phyloP scores from a whole-genome alignment of 768 basidiomycete species.

The Collybia mongolica region DNA sequence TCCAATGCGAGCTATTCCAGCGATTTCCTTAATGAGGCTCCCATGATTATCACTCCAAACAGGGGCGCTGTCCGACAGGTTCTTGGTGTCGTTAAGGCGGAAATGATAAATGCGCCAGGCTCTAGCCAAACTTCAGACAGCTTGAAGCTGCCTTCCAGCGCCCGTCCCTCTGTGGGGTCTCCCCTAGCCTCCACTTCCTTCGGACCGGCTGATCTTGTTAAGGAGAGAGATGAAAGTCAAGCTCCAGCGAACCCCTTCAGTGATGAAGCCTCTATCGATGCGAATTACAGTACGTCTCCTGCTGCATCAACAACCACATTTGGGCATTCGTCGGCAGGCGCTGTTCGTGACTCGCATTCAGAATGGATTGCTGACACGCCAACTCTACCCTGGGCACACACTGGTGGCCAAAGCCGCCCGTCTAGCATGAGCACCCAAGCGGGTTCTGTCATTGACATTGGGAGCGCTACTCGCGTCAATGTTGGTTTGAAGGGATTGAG shows the following conservation, averaged over 20 bases:
- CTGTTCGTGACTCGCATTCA: conserved; percentile 25
- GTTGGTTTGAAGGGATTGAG: conserved; percentile 39
- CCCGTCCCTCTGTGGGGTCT: conserved; percentile 52
- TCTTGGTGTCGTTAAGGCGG: conserved; percentile 74
- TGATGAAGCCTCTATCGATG: conserved; percentile 47
- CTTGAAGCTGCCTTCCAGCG: conserved; percentile 37
- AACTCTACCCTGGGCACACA: conserved; percentile 38
- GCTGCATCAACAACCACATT: conserved; percentile 40
- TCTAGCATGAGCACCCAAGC: conserved; percentile 65
- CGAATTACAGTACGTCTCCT: conserved; percentile 34
- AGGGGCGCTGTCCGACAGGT: conserved; percentile 69
- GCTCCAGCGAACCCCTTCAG: conserved; percentile 61
- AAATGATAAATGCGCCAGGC: conserved; percentile 66
- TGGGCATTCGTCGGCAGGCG: conserved; percentile 24
- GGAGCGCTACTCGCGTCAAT: conserved; percentile 67
- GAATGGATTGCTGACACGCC: conserved; percentile 40
- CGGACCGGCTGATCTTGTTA: conserved; percentile 62
- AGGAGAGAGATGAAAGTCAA: conserved; percentile 54
- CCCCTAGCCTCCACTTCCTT: conserved; percentile 73
- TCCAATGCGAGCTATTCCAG: conserved; percentile 75
- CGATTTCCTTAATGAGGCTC: conserved; percentile 78
- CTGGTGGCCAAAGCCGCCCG: conserved; percentile 45
- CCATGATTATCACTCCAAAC: conserved; percentile 75
- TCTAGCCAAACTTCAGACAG: conserved; percentile 34
- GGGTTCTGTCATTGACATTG: conserved; percentile 56